These are phyloP conservation scores for Rhazya stricta DNA, from an alignment of 257 asterid species.

Conservation along the genomic window DNA sequence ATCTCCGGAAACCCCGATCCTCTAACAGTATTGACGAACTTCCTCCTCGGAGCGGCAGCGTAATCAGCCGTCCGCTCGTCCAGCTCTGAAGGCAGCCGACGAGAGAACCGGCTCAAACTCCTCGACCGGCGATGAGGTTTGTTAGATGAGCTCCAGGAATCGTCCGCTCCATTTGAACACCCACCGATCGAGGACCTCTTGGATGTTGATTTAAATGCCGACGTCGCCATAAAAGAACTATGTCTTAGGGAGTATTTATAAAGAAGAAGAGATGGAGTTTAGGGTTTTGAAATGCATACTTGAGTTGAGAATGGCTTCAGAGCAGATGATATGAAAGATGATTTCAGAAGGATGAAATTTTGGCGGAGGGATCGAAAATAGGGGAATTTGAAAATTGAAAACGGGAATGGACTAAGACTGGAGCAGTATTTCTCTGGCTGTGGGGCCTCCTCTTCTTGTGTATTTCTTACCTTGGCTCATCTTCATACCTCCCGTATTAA, in stretches of 20 bases:
- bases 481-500: too few relatives aligned
- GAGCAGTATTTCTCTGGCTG: not conserved
- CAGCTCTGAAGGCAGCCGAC: constrained; percentile 22
- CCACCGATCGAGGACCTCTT: constrained; percentile 39
- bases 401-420: too few relatives aligned
- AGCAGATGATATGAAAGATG: not conserved
- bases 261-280: not conserved
- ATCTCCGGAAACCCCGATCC: constrained; percentile 72
- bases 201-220: constrained; percentile 73
- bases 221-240: constrained; percentile 58
- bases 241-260: not conserved
- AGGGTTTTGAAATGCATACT: constrained; percentile 10
- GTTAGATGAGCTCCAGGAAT: constrained; percentile 22
- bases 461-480: too few relatives aligned
- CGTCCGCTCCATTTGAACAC: constrained; percentile 9
- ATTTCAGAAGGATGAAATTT: constrained; percentile 7
- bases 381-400: constrained; percentile 25
- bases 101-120: constrained; percentile 43
- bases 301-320: not conserved
- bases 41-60: constrained; percentile 46
- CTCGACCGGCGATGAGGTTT: constrained; percentile 40
- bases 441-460: not conserved
- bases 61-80: constrained; percentile 37
- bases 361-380: constrained; percentile 30
- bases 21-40: constrained; percentile 69